These are phyloP conservation scores for Dipteronia sinensis DNA, from an alignment of 345 rosid genomes.

Conservation along the genomic window DNA sequence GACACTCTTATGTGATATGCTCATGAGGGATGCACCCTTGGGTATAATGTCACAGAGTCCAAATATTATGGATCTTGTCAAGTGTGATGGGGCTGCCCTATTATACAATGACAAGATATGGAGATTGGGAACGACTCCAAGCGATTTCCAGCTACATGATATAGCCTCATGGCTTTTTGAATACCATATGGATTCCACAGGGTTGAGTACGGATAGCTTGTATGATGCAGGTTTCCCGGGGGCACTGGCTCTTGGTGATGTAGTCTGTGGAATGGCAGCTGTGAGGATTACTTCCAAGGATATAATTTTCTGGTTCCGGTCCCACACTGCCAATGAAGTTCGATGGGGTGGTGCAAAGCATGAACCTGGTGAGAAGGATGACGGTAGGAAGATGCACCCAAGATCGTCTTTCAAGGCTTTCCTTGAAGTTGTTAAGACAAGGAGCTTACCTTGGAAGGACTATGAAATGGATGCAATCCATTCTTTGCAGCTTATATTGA, in stretches of 20 bases:
- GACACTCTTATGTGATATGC: conserved; percentile 93
- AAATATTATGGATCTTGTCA: conserved; percentile 89
- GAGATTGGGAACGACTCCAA: conserved; percentile 76
- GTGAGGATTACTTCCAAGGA: conserved; percentile 79
- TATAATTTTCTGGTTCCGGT: conserved; percentile 92
- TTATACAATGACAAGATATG: conserved; percentile 70
- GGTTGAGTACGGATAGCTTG: conserved; percentile 92
- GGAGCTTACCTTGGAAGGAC: conserved; percentile 96
- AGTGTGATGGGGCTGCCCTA: conserved; percentile 92
- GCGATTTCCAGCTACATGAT: conserved; percentile 65
- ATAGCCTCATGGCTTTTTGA: conserved; percentile 77
- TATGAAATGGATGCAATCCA: conserved; percentile 98
- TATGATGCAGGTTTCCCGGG: conserved; percentile 86
- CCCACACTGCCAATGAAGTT: conserved; percentile 81
- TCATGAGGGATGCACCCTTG: conserved; percentile 91
- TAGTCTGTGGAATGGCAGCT: conserved; percentile 98
- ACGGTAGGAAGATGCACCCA: conserved; percentile 88
- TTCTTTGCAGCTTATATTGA: conserved; percentile 90
- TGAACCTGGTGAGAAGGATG: conserved; percentile 75
- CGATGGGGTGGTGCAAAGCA: conserved; percentile 98
- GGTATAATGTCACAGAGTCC: conserved; percentile 89
- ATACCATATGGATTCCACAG: conserved; percentile 87
- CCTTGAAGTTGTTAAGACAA: conserved; percentile 79
- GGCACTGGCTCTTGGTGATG: conserved; percentile 66
- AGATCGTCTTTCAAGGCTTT: conserved; percentile 97